These are phyloP conservation scores for Phytopythium kandeliae DNA, from an alignment of 352 stramenopile species.

Conservation along the genomic window DNA sequence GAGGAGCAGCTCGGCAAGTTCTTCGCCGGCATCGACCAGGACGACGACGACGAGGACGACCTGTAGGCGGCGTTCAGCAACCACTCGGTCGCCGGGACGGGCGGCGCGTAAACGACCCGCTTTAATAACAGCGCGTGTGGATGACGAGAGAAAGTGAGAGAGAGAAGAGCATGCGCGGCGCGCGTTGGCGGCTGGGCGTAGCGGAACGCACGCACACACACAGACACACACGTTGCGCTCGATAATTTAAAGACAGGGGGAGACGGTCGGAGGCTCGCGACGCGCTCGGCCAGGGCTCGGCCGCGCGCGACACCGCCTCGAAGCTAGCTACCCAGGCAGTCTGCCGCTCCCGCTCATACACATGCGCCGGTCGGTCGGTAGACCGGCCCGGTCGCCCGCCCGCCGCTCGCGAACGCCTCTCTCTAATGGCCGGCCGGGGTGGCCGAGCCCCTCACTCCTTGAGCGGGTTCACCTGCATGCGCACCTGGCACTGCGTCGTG, in stretches of 20 bases:
- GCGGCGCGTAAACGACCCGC: constrained; percentile 31
- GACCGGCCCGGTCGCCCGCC: too few relatives aligned
- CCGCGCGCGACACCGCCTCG: too few relatives aligned
- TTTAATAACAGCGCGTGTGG: too few relatives aligned
- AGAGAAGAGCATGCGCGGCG: too few relatives aligned
- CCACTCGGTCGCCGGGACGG: not conserved
- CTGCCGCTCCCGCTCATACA: constrained; percentile 1
- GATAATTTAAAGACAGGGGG: constrained; percentile 5
- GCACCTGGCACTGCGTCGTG: constrained; percentile 75
- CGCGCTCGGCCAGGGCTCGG: too few relatives aligned
- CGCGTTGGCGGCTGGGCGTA: too few relatives aligned
- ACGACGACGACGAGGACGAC: constrained; percentile 63
- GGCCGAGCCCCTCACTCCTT: constrained; percentile 13
- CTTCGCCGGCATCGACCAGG: constrained; percentile 61
- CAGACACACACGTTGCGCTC: too few relatives aligned
- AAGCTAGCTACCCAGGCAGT: too few relatives aligned
- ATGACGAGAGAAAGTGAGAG: too few relatives aligned
- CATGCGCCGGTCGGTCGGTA: constrained; percentile 1
- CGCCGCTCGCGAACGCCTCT: not conserved
- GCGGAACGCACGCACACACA: too few relatives aligned
- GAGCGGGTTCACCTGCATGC: constrained; percentile 73
- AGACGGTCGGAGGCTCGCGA: too few relatives aligned
- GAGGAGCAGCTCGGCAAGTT: constrained; percentile 79
- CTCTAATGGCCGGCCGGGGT: too few relatives aligned
- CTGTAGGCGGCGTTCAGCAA: constrained; percentile 13